phyloP scores from a whole-genome alignment of 495 filamentous ascomycete species.

The Xylaria cubensis region DNA sequence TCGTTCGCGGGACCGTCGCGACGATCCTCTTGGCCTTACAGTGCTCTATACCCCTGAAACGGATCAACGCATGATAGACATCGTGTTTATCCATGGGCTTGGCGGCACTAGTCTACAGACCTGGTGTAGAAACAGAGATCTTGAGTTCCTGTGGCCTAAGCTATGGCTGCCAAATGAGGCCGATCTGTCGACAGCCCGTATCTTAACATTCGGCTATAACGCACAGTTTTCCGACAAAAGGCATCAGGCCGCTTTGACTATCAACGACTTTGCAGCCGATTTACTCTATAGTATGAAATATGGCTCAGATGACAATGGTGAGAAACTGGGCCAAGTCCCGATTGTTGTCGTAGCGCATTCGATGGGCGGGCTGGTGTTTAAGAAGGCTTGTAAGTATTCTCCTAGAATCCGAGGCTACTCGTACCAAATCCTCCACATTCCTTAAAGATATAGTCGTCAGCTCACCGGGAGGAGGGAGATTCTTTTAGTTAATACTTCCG shows the following conservation, averaged over 20 bases:
- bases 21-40: conserved; percentile 2
- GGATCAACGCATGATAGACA: background rate
- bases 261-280: conserved; percentile 3
- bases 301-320: background rate
- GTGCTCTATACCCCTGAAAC: background rate
- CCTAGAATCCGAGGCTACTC: background rate
- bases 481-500: background rate
- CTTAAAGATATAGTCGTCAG: background rate
- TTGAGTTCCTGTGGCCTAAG: background rate
- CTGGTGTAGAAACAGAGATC: background rate
- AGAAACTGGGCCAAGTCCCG: conserved; percentile 1
- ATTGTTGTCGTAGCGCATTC: background rate
- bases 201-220: background rate
- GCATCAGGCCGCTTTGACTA: background rate
- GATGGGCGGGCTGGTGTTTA: background rate
- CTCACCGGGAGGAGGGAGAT: background rate
- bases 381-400: conserved; percentile 3
- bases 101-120: conserved; percentile 1
- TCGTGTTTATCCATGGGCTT: conserved; percentile 13
- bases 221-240: background rate
- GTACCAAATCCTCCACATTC: background rate
- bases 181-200: background rate
- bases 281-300: conserved; percentile 3
- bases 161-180: background rate
- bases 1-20: background rate